These are phyloP conservation scores for Schizopora paradoxa DNA, from an alignment of 1,284 basidiomycete species.

Conservation along the genomic window DNA sequence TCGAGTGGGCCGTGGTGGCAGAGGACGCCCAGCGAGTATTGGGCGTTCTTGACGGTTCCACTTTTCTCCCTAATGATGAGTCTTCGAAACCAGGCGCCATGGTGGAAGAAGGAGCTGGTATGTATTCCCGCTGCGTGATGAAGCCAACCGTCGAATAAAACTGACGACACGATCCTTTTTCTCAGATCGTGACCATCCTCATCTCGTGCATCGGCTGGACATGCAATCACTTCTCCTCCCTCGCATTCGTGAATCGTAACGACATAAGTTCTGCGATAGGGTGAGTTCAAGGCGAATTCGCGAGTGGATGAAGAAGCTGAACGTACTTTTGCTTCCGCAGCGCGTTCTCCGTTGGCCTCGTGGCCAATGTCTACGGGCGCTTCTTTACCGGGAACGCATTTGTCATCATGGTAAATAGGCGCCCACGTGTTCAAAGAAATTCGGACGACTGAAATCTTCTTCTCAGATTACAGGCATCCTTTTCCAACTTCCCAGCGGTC, in stretches of 20 bases:
- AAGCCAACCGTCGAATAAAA: not conserved
- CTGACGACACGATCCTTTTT: slow-evolving; percentile 24
- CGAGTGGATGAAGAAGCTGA: too few relatives aligned
- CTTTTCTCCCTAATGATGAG: slow-evolving; percentile 72
- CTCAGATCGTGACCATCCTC: slow-evolving; percentile 52
- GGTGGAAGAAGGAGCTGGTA: slow-evolving; percentile 67
- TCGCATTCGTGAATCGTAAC: slow-evolving; percentile 62
- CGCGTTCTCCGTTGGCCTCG: slow-evolving; percentile 78
- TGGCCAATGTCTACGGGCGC: slow-evolving; percentile 80
- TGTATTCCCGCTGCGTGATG: slow-evolving; percentile 19
- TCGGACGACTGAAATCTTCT: slow-evolving; percentile 3
- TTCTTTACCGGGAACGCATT: slow-evolving; percentile 77
- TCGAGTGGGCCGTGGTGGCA: slow-evolving; percentile 54
- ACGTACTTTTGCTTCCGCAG: slow-evolving; percentile 33
- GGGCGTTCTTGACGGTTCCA: slow-evolving; percentile 80
- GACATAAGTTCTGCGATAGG: slow-evolving; percentile 74
- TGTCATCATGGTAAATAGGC: slow-evolving; percentile 58
- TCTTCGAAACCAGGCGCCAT: slow-evolving; percentile 72
- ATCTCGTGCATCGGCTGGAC: slow-evolving; percentile 78
- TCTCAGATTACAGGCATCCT: slow-evolving; percentile 72
- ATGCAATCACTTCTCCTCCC: slow-evolving; percentile 68
- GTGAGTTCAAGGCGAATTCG: slow-evolving; percentile 29
- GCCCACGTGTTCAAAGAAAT: not conserved
- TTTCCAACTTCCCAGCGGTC: slow-evolving; percentile 83
- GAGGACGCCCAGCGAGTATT: slow-evolving; percentile 46